Conservation (phyloP, 1,139 yeast species). For the Candida sp. region DNA sequence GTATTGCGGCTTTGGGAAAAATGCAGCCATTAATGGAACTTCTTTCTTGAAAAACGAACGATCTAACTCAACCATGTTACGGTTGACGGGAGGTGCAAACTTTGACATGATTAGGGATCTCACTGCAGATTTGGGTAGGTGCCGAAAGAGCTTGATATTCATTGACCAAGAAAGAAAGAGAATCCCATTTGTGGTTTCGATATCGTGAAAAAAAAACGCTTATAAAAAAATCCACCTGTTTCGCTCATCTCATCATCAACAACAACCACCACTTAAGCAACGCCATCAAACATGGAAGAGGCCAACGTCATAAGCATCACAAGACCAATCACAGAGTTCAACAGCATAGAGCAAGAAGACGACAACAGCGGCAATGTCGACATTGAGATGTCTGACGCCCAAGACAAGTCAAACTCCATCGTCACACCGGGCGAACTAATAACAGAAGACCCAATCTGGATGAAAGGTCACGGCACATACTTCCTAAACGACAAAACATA, state of each 20-base stretch:
- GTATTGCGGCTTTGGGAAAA: constrained; percentile 67
- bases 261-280: neutral
- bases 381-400: constrained; percentile 35
- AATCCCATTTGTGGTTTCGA: neutral
- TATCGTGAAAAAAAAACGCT: neutral
- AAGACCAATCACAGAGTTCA: constrained; percentile 26
- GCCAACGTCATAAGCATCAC: constrained; percentile 44
- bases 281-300: constrained; percentile 20
- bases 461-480: constrained; percentile 99
- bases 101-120: constrained; percentile 31
- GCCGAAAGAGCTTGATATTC: constrained; percentile 10
- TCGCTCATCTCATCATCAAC: constrained; percentile 10
- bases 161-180: constrained; percentile 2
- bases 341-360: constrained; percentile 15
- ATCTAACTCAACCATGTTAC: constrained; percentile 70
- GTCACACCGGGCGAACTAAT: constrained; percentile 99
- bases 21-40: constrained; percentile 66
- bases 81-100: constrained; percentile 69
- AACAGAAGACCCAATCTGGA: constrained; percentile 96
- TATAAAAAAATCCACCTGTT: neutral
- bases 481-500: constrained; percentile 72
- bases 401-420: constrained; percentile 23
- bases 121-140: constrained; percentile 25
- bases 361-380: constrained; percentile 29
- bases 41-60: constrained; percentile 60